Percentiles rank a stretch among this genome's conserved stretches.
Evolutionary conservation across 768 basidiomycete genomes (phyloP).

Genomic region (Phlegmacium glaucopus): DNA sequence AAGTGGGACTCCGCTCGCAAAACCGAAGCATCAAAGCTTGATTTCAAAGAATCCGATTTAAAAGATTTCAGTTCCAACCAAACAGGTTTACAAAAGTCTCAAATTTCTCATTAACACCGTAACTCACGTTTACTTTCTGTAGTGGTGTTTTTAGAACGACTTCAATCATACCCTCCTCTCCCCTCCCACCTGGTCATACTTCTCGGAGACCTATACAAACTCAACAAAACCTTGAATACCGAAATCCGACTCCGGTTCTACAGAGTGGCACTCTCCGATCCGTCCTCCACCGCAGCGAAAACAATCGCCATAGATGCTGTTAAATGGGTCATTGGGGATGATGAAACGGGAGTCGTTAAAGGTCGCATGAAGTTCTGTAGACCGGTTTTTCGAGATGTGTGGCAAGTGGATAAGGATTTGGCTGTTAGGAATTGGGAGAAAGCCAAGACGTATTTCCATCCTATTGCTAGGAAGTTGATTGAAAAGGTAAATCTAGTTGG

Average conservation of each 20-base stretch:
- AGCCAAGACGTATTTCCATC: slow-evolving; percentile 61
- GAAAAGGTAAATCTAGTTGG: slow-evolving; percentile 51
- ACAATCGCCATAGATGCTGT: slow-evolving; percentile 51
- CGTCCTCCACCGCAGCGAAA: slow-evolving; percentile 42
- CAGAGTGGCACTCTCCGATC: slow-evolving; percentile 57
- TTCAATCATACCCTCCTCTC: slow-evolving; percentile 60
- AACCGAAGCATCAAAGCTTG: slow-evolving; percentile 40
- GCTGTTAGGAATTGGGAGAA: slow-evolving; percentile 49
- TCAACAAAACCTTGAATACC: slow-evolving; percentile 58
- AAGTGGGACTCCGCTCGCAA: slow-evolving; percentile 69
- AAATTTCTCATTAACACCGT: neutral
- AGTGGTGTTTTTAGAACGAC: slow-evolving; percentile 84
- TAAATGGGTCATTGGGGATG: slow-evolving; percentile 67
- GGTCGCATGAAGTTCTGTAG: slow-evolving; percentile 88
- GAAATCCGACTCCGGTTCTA: slow-evolving; percentile 83
- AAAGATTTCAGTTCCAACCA: slow-evolving; percentile 69
- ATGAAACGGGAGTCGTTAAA: slow-evolving; percentile 59
- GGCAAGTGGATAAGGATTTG: slow-evolving; percentile 47
- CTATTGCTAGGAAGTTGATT: slow-evolving; percentile 71
- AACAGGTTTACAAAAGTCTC: slow-evolving; percentile 45
- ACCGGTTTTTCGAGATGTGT: slow-evolving; percentile 56
- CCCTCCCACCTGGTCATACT: slow-evolving; percentile 55
- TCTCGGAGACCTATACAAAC: slow-evolving; percentile 52
- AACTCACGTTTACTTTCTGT: neutral
- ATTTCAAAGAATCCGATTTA: slow-evolving; percentile 61